These are phyloP conservation scores for Crithidia expoeki DNA, from an alignment of 208 protist genomes.

Conservation along the genomic window DNA sequence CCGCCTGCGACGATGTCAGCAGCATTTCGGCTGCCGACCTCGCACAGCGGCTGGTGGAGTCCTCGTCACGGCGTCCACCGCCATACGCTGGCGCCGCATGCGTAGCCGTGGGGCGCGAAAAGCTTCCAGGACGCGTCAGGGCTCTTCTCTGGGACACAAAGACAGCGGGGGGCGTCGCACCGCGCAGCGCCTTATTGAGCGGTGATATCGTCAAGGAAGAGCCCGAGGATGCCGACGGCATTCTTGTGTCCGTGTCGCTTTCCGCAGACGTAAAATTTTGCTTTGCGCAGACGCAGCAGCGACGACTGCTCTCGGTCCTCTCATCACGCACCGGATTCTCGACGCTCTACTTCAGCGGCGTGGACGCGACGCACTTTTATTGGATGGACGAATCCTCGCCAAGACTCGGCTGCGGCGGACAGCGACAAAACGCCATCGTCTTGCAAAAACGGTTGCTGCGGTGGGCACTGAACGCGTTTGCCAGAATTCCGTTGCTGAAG, in stretches of 20 bases:
- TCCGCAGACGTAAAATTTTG: constrained; percentile 22
- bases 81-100: background rate
- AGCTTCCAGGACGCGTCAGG: background rate
- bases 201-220: constrained; percentile 15
- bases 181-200: constrained; percentile 22
- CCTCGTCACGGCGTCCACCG: background rate
- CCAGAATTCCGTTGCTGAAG: constrained; percentile 5
- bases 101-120: background rate
- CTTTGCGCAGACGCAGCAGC: constrained; percentile 22
- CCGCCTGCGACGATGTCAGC: constrained; percentile 11
- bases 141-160: constrained; percentile 23
- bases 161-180: constrained; percentile 3
- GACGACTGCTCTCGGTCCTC: constrained; percentile 12
- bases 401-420: background rate
- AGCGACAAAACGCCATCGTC: too few species aligned
- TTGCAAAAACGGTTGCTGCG: constrained; percentile 18
- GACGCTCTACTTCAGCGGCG: background rate
- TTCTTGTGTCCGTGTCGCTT: constrained; percentile 12
- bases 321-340: background rate
- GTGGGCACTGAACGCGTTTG: constrained; percentile 11
- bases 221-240: background rate
- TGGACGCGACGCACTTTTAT: constrained; percentile 18
- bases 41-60: constrained; percentile 15
- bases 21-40: constrained; percentile 13
- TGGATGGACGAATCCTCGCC: constrained; percentile 34